Evolutionary conservation across 176 grass and related monocot genomes (phyloP), one percentile per base, ranked within the genome.

Genomic region (Coix lacrymajobi): DNA sequence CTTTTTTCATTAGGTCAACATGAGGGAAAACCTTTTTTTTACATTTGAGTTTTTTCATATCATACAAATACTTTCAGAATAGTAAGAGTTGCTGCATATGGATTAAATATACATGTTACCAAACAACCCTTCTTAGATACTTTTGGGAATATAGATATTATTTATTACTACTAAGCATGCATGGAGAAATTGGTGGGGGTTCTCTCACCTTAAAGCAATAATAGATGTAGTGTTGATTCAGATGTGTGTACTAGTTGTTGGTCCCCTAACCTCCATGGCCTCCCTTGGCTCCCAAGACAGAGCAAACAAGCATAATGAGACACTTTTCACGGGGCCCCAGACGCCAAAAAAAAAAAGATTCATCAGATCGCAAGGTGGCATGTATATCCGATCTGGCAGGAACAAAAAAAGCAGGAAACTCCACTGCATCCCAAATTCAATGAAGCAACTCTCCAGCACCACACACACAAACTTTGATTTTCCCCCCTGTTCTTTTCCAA

Each of bases 201-300:
- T 77, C 46, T 81, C 71, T 75, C 41, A 49, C 64, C 78, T 85
- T 85, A 76, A 89, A 89, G 83, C 71, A 77, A 71, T 69, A 71
- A 57, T 75, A 69, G 62, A 69, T 79, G 65, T 52, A 61, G 41
- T 51, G 82, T 81, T 81, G 31, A 70, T 81, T 89, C 83, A 57
- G 78, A 69, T 81, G 71, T 81, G 71, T 70, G 77, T 85, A 56
- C 81, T 45, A 58, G 46, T 75, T 61, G 81, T 46, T 84, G 68
- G 61, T 79, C 32, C 75, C 87, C 81, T 80, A 84, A 85, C 83
- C 78, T 89, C 76, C 87, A 33, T 52, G 30, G 62, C 70, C 76
- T 81, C 78, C 71, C 85, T 85, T 89, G 66, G 82, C 62, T 85
- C 81, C 71, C 63, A 89, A 89, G 88, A 81, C 72, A 76, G 33